Evolutionary conservation across 2,329 filamentous ascomycete genomes (phyloP).

Genomic region (Exserohilum rostratum): DNA sequence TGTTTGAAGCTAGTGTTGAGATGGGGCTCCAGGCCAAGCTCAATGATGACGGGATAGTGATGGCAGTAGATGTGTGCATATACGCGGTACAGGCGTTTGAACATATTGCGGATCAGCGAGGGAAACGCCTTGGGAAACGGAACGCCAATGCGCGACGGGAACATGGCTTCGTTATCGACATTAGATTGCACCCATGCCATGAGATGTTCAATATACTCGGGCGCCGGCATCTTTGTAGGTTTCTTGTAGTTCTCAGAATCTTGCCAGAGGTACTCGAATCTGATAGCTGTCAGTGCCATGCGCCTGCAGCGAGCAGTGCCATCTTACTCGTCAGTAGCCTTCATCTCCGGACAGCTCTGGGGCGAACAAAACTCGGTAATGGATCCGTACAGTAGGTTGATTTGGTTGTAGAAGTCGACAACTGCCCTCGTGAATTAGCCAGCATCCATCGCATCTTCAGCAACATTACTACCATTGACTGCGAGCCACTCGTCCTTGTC

Average conservation of each 20-base stretch:
- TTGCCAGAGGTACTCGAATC: conserved; percentile 99
- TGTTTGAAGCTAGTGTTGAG: conserved; percentile 99
- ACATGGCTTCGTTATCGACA: conserved; percentile 93
- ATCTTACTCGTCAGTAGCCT: conserved; percentile 92
- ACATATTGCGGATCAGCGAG: conserved; percentile 96
- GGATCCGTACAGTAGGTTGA: conserved; percentile 97
- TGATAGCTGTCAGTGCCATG: conserved; percentile 43
- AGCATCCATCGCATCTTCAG: not conserved
- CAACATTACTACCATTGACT: conserved; percentile 76
- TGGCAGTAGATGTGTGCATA: conserved; percentile 98
- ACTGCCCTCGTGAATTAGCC: conserved; percentile 61
- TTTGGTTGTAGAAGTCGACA: conserved; percentile 99
- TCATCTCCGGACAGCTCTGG: conserved; percentile 98
- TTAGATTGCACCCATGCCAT: conserved; percentile 96
- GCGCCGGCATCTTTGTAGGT: conserved; percentile 96
- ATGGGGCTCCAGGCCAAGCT: conserved; percentile 93
- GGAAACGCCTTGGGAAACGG: conserved; percentile 91
- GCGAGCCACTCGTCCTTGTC: conserved; percentile 98
- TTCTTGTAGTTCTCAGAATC: conserved; percentile 92
- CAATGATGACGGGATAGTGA: conserved; percentile 94
- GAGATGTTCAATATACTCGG: conserved; percentile 95
- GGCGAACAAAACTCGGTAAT: conserved; percentile 99
- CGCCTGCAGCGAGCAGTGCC: too few relatives aligned
- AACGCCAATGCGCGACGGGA: conserved; percentile 93
- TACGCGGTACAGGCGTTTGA: conserved; percentile 98